A percentile compares a stretch with the other conserved stretches of the same genome.
These are phyloP conservation scores for Boletus vermiculosoides DNA, from an alignment of 768 basidiomycete species.

Conservation along the genomic window DNA sequence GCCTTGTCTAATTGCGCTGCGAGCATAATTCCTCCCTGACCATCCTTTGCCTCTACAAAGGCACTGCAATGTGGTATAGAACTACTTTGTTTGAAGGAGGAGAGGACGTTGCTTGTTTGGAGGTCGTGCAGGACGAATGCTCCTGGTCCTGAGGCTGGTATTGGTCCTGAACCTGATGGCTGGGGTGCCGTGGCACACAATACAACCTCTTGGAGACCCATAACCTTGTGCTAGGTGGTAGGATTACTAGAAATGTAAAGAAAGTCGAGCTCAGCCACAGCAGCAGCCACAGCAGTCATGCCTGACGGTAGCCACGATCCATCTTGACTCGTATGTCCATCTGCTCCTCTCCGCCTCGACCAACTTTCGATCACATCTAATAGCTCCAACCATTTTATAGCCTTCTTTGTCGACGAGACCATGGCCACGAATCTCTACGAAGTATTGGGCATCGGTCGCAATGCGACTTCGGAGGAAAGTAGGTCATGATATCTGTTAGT, in stretches of 20 bases:
- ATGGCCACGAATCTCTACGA: constrained; percentile 69
- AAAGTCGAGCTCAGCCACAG: constrained; percentile 21
- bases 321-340: background rate
- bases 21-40: constrained; percentile 80
- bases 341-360: background rate
- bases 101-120: constrained; percentile 67
- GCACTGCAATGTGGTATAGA: constrained; percentile 65
- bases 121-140: constrained; percentile 79
- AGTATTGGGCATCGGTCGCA: constrained; percentile 48
- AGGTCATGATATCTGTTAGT: constrained; percentile 24
- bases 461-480: constrained; percentile 67
- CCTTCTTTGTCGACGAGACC: constrained; percentile 1
- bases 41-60: constrained; percentile 61
- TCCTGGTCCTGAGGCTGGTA: constrained; percentile 51
- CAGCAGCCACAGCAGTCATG: background rate
- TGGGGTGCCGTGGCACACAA: constrained; percentile 59
- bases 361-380: background rate
- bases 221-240: background rate
- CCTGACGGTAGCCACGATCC: background rate
- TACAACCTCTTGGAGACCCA: constrained; percentile 69
- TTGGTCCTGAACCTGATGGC: constrained; percentile 36
- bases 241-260: too few species aligned
- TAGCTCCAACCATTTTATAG: background rate
- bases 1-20: constrained; percentile 88
- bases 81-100: constrained; percentile 88